phyloP scores from a whole-genome alignment of 1,139 yeast species.

The Hansenula sp. region DNA sequence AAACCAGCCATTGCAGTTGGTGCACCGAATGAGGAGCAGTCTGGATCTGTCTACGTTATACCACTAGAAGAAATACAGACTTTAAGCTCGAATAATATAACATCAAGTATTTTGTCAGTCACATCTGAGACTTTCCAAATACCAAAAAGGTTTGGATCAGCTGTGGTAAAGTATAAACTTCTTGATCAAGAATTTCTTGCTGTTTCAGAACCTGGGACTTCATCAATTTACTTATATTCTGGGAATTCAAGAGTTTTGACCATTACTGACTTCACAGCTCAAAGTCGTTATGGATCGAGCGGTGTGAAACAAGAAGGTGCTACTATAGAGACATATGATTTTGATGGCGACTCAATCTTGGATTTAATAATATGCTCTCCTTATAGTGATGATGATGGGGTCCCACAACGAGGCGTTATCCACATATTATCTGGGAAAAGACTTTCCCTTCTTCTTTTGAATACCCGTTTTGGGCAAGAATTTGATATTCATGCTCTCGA shows the following conservation, averaged over 20 bases:
- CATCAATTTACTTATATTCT: constrained; percentile 20
- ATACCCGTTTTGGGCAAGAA: constrained; percentile 9
- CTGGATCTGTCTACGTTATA: constrained; percentile 39
- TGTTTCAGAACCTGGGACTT: constrained; percentile 33
- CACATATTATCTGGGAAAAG: constrained; percentile 31
- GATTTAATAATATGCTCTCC: constrained; percentile 43
- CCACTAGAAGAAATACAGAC: constrained; percentile 23
- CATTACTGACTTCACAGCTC: constrained; percentile 17
- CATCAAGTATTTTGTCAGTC: background rate
- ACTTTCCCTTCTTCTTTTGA: constrained; percentile 17
- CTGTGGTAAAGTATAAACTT: constrained; percentile 21
- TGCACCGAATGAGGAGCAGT: constrained; percentile 38
- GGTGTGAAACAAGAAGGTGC: constrained; percentile 36
- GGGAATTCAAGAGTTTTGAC: constrained; percentile 22
- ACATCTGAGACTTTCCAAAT: constrained; percentile 3
- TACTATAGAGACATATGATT: constrained; percentile 25
- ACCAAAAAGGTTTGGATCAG: constrained; percentile 30
- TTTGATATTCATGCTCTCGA: constrained; percentile 12
- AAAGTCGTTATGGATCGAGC: constrained; percentile 27
- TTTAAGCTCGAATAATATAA: background rate
- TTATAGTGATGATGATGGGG: constrained; percentile 26
- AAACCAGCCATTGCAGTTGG: constrained; percentile 41
- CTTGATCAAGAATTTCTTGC: constrained; percentile 24
- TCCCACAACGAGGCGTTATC: constrained; percentile 38
- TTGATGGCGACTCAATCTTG: constrained; percentile 31